Percentiles rank a stretch among this genome's conserved stretches.
Evolutionary conservation across 2,329 filamentous ascomycete species (phyloP).

Genomic region (Didymella keratinophila): DNA sequence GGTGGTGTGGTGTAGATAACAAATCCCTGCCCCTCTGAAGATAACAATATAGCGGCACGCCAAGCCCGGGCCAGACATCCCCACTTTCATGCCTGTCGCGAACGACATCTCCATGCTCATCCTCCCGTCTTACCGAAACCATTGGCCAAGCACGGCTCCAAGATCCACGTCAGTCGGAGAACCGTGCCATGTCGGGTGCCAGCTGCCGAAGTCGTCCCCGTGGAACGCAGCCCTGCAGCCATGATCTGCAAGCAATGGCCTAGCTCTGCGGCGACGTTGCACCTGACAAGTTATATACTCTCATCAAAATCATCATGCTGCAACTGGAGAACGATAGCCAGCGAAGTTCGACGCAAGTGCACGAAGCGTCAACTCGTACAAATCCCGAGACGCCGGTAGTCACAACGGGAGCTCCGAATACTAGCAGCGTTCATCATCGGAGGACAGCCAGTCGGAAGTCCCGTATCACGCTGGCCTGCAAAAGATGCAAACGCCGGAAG

Average conservation of each 20-base stretch:
- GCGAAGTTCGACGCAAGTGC: neutral
- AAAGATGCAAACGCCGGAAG: constrained; percentile 39
- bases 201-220: neutral
- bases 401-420: neutral
- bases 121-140: neutral
- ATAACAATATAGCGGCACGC: constrained; percentile 5
- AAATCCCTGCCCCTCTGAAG: constrained; percentile 1
- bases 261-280: neutral
- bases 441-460: constrained; percentile 24
- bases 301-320: neutral
- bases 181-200: neutral
- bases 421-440: neutral
- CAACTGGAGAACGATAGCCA: neutral
- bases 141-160: neutral
- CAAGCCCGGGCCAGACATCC: neutral
- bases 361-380: neutral
- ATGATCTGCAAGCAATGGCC: neutral
- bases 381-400: neutral
- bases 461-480: constrained; percentile 37
- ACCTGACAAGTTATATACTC: neutral
- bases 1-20: constrained; percentile 5
- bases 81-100: neutral
- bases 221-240: neutral
- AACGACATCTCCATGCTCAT: constrained; percentile 1
- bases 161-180: neutral